Base-by-base conservation (phyloP, 1,284 basidiomycete species). In the Trichosporon ovoides region DNA sequence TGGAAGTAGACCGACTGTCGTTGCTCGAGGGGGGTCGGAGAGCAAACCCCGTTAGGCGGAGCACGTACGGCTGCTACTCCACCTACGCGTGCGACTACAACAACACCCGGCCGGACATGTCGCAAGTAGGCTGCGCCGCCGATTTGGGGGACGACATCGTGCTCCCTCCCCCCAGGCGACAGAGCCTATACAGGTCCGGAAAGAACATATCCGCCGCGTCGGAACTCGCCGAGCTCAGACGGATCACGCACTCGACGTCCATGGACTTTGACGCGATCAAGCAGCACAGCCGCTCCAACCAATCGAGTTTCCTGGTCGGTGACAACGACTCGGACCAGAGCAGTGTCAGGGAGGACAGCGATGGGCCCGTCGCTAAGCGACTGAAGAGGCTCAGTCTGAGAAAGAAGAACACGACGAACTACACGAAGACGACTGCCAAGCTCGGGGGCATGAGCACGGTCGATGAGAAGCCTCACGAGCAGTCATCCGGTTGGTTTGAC, bases 191-290 rank as follows among this genome's bases (percentile, higher is more conserved):
- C 43, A 31, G 6, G 43, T 9, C 22, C 14, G 16, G 24, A 22
- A 48, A 31, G 43, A 31, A 28, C 16, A 22, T 48, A 12, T 48
- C 43, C 10, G 43, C 43, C 7, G 43, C 43, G 5, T 20, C 14
- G 22, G 43, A 48, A 22, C 43, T 48, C 14, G 43, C 24, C 16
- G 43, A 48, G 28, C 43, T 48, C 13, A 13, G 43, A 3, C 43
- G 43, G 14, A 48, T 48, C 11, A 48, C 43, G 3, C 43, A 48
- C 43, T 48, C 24, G 14, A 24, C 43, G 7, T 48, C 43, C 22
- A 48, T 48, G 43, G 43, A 48, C n/a, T 48, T 48, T n/a, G 43
- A 48, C 24, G 28, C 43, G 24, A 48, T 48, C 43, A 48, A 48
- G 22, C 24, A 22, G 43, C 43, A 48, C 6, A 48, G 28, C 24